These are phyloP conservation scores for Gossypium gossypioides DNA, from an alignment of 441 rosid species.

Conservation along the genomic window DNA sequence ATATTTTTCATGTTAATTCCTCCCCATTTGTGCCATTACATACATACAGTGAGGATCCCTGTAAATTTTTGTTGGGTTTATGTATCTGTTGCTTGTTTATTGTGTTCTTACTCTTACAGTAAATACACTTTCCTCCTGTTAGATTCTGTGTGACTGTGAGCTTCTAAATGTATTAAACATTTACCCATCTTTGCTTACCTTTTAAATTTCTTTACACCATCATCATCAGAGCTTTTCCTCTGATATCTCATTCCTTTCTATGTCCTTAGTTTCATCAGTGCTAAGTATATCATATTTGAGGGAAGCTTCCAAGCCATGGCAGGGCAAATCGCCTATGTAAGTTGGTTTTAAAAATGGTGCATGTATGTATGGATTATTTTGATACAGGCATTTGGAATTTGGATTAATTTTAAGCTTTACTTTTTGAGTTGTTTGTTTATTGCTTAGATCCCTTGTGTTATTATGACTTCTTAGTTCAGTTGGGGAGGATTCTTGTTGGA, in stretches of 20 bases:
- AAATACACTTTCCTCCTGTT: slow-evolving; percentile 7
- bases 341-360: background rate
- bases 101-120: slow-evolving; percentile 7
- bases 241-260: background rate
- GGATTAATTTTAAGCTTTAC: background rate
- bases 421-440: background rate
- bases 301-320: background rate
- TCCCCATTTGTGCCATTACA: slow-evolving; percentile 19
- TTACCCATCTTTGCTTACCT: background rate
- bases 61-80: slow-evolving; percentile 32
- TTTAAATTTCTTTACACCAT: background rate
- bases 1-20: background rate
- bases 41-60: slow-evolving; percentile 19
- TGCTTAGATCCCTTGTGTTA: background rate
- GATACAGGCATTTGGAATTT: background rate
- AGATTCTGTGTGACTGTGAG: slow-evolving; percentile 12
- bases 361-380: background rate
- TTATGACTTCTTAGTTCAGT: background rate
- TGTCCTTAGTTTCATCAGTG: background rate
- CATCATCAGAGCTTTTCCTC: background rate
- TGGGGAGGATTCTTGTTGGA: background rate
- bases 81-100: slow-evolving; percentile 17
- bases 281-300: background rate
- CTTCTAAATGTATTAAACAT: slow-evolving; percentile 18
- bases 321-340: background rate